Percentiles rank a stretch among this genome's conserved stretches.
Evolutionary conservation across 768 basidiomycete species (phyloP).

Genomic region (Russula compacta): DNA sequence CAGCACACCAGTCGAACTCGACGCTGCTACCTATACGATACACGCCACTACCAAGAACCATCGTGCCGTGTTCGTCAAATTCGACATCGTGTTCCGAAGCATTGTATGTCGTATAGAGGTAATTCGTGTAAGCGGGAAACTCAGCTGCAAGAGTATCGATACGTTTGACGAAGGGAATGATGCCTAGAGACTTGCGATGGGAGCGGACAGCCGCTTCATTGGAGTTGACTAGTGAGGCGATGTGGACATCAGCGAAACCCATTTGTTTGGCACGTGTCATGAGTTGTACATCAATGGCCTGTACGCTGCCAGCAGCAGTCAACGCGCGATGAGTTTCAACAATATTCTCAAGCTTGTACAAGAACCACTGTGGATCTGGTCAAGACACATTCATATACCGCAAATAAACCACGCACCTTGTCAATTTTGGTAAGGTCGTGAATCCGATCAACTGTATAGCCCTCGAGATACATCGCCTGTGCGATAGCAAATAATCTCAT

Average conservation of each 20-base stretch:
- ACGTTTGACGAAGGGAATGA: conserved; percentile 97
- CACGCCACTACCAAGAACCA: conserved; percentile 97
- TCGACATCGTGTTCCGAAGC: conserved; percentile 92
- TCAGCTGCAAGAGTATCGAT: conserved; percentile 99
- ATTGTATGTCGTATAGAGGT: conserved; percentile 99
- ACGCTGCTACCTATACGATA: conserved; percentile 98
- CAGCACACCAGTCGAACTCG: conserved; percentile 99
- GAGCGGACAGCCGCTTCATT: conserved; percentile 75
- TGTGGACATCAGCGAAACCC: conserved; percentile 93
- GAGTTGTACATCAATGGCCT: conserved; percentile 61
- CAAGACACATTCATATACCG: neutral
- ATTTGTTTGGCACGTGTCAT: conserved; percentile 85
- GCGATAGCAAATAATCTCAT: conserved; percentile 96
- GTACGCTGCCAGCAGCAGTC: conserved; percentile 59
- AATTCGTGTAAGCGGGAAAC: conserved; percentile 97
- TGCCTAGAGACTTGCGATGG: conserved; percentile 74
- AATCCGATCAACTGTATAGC: conserved; percentile 81
- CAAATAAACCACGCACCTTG: conserved; percentile 46
- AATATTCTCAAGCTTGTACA: conserved; percentile 98
- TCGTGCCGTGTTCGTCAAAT: conserved; percentile 95
- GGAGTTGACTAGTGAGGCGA: conserved; percentile 68
- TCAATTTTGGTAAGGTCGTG: conserved; percentile 98
- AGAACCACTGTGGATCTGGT: conserved; percentile 65
- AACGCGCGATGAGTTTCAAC: conserved; percentile 77
- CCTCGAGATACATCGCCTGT: conserved; percentile 92